A percentile compares a stretch with the other conserved stretches of the same genome.
Evolutionary conservation across 345 rosid genomes (phyloP).

Genomic region (Citropsis articulata): DNA sequence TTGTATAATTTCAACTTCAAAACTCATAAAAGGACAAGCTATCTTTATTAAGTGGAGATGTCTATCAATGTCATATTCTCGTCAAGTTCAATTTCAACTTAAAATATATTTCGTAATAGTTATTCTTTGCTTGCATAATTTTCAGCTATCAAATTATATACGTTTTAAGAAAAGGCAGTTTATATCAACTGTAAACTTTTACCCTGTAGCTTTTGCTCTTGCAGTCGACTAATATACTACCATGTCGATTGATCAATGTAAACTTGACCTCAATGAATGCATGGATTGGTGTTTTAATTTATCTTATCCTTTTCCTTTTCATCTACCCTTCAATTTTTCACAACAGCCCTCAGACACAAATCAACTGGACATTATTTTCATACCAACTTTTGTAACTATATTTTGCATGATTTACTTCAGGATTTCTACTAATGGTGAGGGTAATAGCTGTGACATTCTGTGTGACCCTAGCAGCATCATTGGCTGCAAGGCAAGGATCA

Average conservation of each 20-base stretch:
- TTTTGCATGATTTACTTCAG: slow-evolving; percentile 23
- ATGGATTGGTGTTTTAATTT: background rate
- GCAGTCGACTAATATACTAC: background rate
- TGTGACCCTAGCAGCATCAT: slow-evolving; percentile 62
- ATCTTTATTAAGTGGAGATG: background rate
- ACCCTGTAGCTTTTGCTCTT: background rate
- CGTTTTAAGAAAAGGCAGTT: background rate
- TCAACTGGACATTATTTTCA: background rate
- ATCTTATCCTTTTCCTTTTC: background rate
- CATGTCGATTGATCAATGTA: too few species aligned
- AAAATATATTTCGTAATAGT: background rate
- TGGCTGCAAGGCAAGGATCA: slow-evolving; percentile 59
- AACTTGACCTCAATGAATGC: background rate
- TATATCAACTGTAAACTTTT: background rate
- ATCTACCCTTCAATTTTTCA: background rate
- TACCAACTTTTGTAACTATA: background rate
- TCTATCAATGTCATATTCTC: background rate
- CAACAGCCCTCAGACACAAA: background rate
- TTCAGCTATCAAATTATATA: background rate
- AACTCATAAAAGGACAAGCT: background rate
- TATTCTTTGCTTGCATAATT: background rate
- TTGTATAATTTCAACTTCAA: background rate
- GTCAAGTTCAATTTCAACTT: background rate
- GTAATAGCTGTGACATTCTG: slow-evolving; percentile 59
- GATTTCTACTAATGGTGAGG: slow-evolving; percentile 49